phyloP scores from a whole-genome alignment of 441 rosid species.

The Hura crepitans region DNA sequence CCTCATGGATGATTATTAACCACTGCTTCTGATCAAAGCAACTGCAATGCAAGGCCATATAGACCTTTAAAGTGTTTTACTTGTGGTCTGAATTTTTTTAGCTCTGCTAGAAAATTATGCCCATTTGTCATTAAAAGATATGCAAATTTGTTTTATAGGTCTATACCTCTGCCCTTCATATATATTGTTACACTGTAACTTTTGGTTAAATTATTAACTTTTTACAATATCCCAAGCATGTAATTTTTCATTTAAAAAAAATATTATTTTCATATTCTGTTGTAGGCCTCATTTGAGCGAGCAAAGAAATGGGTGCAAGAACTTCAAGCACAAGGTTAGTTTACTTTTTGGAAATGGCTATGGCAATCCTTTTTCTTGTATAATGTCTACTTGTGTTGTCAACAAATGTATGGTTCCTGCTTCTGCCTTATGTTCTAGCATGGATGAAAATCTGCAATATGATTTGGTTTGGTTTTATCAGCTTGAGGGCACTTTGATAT shows the following conservation, averaged over 20 bases:
- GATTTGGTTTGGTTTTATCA: background rate
- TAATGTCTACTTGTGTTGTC: background rate
- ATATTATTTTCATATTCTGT: background rate
- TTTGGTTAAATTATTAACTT: background rate
- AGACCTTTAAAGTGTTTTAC: background rate
- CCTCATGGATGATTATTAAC: background rate
- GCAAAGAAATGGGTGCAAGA: constrained; percentile 98
- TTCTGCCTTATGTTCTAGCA: background rate
- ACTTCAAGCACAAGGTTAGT: constrained; percentile 88
- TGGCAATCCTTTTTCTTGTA: background rate
- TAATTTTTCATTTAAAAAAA: background rate
- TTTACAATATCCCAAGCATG: background rate
- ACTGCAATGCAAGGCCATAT: background rate
- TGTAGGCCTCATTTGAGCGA: constrained; percentile 85
- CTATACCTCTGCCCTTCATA: background rate
- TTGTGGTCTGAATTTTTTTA: background rate
- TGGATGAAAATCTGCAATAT: background rate
- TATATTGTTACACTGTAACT: background rate
- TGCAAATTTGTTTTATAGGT: background rate
- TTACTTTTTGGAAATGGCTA: background rate
- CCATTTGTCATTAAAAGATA: background rate
- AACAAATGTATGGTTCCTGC: background rate
- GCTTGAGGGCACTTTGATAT: background rate
- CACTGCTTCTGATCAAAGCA: background rate
- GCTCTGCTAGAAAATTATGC: background rate